Percentiles rank a stretch among this genome's conserved stretches.
phyloP scores from a whole-genome alignment of 257 asterid species.

The Handroanthus guayacan region DNA sequence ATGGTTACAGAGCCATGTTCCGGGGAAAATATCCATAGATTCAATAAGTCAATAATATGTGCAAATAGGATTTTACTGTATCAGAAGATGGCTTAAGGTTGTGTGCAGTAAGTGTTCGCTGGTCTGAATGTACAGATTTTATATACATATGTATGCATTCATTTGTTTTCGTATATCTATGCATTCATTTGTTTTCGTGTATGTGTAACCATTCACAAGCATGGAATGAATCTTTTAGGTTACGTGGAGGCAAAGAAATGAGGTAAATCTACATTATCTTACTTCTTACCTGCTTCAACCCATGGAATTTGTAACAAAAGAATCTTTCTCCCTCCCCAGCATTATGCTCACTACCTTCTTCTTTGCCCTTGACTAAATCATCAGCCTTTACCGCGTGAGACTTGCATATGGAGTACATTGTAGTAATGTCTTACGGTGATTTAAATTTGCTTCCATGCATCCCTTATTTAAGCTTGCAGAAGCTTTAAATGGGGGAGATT shows the following conservation, averaged over 20 bases:
- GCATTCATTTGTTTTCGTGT: not conserved
- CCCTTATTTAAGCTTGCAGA: slow-evolving; percentile 29
- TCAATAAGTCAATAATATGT: not conserved
- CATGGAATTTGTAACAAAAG: slow-evolving; percentile 15
- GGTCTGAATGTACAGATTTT: not conserved
- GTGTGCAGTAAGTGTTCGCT: not conserved
- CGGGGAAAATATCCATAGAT: not conserved
- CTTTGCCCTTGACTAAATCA: slow-evolving; percentile 17
- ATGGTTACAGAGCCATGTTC: not conserved
- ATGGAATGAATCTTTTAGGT: not conserved
- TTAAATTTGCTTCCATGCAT: slow-evolving; percentile 20
- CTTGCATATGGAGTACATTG: not conserved
- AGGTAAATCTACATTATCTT: not conserved
- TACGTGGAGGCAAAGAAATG: not conserved
- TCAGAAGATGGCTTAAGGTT: not conserved
- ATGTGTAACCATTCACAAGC: not conserved
- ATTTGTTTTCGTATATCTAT: too few species aligned
- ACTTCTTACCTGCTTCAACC: slow-evolving; percentile 31
- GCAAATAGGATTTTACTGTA: not conserved
- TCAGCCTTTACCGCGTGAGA: slow-evolving; percentile 1
- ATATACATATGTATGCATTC: not conserved
- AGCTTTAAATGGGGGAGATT: slow-evolving; percentile 30
- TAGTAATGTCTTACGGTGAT: slow-evolving; percentile 9
- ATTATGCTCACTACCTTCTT: slow-evolving; percentile 18
- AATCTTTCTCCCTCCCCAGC: slow-evolving; percentile 19